A percentile compares a stretch with the other conserved stretches of the same genome.
phyloP scores from a whole-genome alignment of 345 rosid species.

The Citropsis articulata region DNA sequence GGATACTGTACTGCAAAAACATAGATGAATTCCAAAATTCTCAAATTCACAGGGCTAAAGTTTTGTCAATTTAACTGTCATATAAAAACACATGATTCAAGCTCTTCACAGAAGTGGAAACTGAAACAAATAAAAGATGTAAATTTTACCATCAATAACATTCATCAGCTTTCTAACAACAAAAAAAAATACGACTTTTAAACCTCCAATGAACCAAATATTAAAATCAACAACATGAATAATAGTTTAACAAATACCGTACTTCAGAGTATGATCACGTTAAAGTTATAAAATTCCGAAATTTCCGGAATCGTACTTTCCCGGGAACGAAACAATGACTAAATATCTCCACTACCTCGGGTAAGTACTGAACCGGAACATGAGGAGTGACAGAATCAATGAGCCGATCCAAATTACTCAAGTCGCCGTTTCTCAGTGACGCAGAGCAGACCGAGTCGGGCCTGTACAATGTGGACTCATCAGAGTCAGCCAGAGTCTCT shows the following conservation, averaged over 20 bases:
- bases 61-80: background rate
- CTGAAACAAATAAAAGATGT: background rate
- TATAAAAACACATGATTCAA: background rate
- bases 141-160: background rate
- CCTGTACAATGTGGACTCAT: constrained; percentile 37
- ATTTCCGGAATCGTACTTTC: background rate
- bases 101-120: background rate
- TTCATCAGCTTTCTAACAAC: no score
- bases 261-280: background rate
- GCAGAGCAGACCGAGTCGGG: constrained; percentile 29
- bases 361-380: constrained; percentile 34
- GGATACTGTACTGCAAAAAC: no score
- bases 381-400: constrained; percentile 49
- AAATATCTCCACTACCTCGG: constrained; percentile 32
- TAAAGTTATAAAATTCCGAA: background rate
- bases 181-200: background rate
- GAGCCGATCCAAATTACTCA: constrained; percentile 57
- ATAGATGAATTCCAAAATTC: background rate
- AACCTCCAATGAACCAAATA: constrained; percentile 2
- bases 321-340: background rate
- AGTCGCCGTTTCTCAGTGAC: background rate
- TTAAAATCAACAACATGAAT: background rate
- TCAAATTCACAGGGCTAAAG: background rate
- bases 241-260: background rate
- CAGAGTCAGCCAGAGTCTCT: constrained; percentile 24